These are phyloP conservation scores for Mycothermus thermophilus DNA, from an alignment of 495 filamentous ascomycete species.

Conservation along the genomic window DNA sequence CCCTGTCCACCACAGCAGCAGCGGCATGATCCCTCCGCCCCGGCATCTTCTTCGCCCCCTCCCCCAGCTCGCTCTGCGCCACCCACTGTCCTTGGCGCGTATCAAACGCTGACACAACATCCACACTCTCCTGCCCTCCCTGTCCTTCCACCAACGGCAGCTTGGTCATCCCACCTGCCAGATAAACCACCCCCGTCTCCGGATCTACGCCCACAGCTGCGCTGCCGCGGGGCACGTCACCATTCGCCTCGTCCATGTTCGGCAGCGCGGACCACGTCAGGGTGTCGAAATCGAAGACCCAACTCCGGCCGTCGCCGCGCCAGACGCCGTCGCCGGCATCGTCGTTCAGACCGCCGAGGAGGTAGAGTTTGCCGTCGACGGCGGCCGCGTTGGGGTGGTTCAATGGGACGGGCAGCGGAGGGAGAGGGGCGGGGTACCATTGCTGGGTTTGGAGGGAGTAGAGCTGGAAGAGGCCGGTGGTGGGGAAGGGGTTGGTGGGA, in stretches of 20 bases:
- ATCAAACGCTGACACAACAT: constrained; percentile 22
- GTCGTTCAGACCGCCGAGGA: constrained; percentile 60
- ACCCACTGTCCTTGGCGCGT: constrained; percentile 17
- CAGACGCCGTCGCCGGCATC: constrained; percentile 75
- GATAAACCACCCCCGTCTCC: constrained; percentile 5
- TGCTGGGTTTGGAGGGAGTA: constrained; percentile 53
- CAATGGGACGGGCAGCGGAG: constrained; percentile 42
- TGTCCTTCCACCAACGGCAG: constrained; percentile 1
- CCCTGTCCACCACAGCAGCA: constrained; percentile 17
- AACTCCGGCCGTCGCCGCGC: constrained; percentile 30
- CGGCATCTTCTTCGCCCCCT: constrained; percentile 12
- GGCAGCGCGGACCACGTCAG: constrained; percentile 10
- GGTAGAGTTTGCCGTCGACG: constrained; percentile 48
- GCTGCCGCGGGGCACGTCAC: constrained; percentile 10
- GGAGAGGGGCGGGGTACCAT: constrained; percentile 43
- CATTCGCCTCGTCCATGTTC: constrained; percentile 16
- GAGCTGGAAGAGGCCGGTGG: constrained; percentile 62
- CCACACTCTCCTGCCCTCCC: constrained; percentile 7
- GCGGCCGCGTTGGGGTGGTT: constrained; percentile 36
- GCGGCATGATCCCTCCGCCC: constrained; percentile 25
- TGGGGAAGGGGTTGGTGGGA: no score
- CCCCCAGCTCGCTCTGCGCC: background rate
- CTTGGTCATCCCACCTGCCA: constrained; percentile 15
- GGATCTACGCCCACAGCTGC: constrained; percentile 14
- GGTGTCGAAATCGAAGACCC: constrained; percentile 43